Base-by-base conservation (phyloP, 2,329 filamentous ascomycete species). In the Rhinocladiella similis region DNA sequence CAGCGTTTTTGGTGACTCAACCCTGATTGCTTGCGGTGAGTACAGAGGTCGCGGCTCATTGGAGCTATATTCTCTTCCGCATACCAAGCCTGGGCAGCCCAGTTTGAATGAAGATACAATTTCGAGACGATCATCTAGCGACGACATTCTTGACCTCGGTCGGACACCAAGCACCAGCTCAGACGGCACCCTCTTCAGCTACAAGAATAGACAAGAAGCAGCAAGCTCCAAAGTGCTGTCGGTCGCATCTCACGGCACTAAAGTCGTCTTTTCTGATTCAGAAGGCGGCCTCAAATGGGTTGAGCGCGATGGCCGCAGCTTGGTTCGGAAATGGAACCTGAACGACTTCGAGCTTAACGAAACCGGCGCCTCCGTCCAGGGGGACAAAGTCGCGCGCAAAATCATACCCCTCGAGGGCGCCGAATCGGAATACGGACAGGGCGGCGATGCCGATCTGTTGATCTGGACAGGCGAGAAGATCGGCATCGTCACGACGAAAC, bases 11-110 rank as follows among this genome's bases (percentile, higher is more conserved):
- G 10, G 71, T 78, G 12, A 75, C 71, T 60, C 86, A 45, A 91
- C 88, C 0, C 73, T 97, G 22, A 82, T 96, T 50, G 90, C 91
- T 2, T 90, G 89, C 38, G 93, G 92, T 4, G 90, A 93, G 68
- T 97, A 97, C 75, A 95, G 94, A 65, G 90, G 88, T 29, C 92
- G 94, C 70, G 93, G 93, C 0, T 92, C 89, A 0, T 77, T 97
- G 1, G 93, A 97, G 68, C 75, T 96, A n/a, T 96, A 96, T 70
- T 13, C 73, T 90, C 1, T 77, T 74, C 20, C 73, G 72, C 51
- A 65, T 64, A 12, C 60, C 59, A 51, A 55, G 57, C 58, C 62
- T n/a, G 36, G 36, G 33, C 47, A 47, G 10, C 29, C 29, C 18
- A 36, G 20, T 16, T 16, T 27, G 12, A 39, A 27, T 35, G 35